phyloP scores from a whole-genome alignment of 192 early-diverging fungal species.

The Backusella circina region DNA sequence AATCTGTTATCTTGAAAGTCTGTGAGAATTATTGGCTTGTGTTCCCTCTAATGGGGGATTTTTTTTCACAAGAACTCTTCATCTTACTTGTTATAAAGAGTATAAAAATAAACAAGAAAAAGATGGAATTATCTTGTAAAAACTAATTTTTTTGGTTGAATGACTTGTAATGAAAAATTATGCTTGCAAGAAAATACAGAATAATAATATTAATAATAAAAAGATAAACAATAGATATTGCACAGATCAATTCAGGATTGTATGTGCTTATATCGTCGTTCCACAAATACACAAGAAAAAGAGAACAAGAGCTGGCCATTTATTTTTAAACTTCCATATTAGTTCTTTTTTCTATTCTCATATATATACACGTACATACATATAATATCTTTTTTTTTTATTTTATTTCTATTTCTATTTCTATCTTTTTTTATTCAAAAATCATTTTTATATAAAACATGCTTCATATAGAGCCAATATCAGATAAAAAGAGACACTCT shows the following conservation, averaged over 20 bases:
- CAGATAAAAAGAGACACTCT: slow-evolving; percentile 6
- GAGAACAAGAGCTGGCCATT: background rate
- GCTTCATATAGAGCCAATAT: background rate
- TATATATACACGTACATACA: background rate
- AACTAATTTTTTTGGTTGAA: background rate
- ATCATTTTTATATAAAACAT: slow-evolving; percentile 2
- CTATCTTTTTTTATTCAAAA: slow-evolving; percentile 1
- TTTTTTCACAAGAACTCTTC: background rate
- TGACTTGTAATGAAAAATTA: background rate
- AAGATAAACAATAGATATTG: background rate
- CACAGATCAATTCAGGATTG: background rate
- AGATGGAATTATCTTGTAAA: background rate
- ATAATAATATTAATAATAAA: background rate
- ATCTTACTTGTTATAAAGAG: background rate
- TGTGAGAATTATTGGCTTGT: background rate
- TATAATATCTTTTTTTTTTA: background rate
- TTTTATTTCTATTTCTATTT: background rate
- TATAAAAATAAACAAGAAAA: background rate
- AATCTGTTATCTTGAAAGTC: background rate
- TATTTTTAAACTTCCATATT: background rate
- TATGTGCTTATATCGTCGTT: background rate
- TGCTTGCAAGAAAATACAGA: background rate
- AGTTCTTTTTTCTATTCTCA: background rate
- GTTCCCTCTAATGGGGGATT: background rate
- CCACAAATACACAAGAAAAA: background rate